Percentiles rank a stretch among this genome's conserved stretches.
These are phyloP conservation scores for Jaltomata sinuosa DNA, from an alignment of 257 asterid species.

Conservation along the genomic window DNA sequence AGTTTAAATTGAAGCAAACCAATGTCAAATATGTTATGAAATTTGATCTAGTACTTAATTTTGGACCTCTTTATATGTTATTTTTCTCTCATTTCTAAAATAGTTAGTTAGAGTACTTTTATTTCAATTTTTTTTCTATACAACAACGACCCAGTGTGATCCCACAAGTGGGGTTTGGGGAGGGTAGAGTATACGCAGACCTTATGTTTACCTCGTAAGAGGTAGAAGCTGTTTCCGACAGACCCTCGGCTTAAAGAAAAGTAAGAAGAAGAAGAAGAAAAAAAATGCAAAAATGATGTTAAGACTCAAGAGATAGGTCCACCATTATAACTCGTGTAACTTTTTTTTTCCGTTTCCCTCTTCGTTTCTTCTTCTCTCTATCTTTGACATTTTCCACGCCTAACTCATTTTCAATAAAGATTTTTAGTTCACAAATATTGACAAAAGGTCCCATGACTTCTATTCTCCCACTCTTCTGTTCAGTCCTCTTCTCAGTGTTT, in stretches of 20 bases:
- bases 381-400: not conserved
- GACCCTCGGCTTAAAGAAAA: no score
- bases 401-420: not conserved
- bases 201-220: no score
- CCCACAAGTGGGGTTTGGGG: no score
- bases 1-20: not conserved
- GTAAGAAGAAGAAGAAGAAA: no score
- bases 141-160: no score
- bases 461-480: not conserved
- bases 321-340: not conserved
- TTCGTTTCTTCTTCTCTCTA: not conserved
- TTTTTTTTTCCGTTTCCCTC: not conserved
- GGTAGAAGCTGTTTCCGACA: no score
- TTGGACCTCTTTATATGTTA: no score
- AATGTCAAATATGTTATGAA: not conserved
- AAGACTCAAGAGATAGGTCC: not conserved
- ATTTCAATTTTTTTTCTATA: no score
- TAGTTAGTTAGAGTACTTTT: not conserved
- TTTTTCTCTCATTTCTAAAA: not conserved
- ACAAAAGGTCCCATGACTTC: not conserved
- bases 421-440: not conserved
- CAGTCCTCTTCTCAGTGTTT: not conserved
- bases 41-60: not conserved
- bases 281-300: not conserved
- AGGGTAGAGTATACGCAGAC: no score